A percentile compares a stretch with the other conserved stretches of the same genome.
Conservation (phyloP, 345 rosid genomes). For the Eutrema japonicum region DNA sequence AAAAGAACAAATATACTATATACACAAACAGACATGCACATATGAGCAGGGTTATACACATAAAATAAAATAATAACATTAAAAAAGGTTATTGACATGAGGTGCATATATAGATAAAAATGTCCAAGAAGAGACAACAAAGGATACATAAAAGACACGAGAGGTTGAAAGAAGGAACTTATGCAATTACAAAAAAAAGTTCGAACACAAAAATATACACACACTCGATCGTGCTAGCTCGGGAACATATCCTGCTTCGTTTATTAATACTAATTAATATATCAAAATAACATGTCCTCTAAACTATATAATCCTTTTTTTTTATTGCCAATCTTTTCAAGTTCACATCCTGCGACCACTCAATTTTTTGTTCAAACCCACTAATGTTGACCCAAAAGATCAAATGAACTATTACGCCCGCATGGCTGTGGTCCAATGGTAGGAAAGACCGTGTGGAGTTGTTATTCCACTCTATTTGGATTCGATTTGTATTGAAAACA, state of each 20-base stretch:
- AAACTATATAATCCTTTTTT: neutral
- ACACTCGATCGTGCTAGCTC: constrained; percentile 38
- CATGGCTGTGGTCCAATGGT: no score
- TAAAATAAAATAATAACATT: neutral
- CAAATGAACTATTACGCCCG: neutral
- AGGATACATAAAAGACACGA: constrained; percentile 31
- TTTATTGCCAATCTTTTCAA: constrained; percentile 3
- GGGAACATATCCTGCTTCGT: constrained; percentile 39
- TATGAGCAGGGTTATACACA: neutral
- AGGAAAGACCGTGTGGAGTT: no score
- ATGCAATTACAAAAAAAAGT: constrained; percentile 24
- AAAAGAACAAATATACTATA: neutral
- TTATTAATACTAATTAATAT: neutral
- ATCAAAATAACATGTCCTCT: constrained; percentile 14
- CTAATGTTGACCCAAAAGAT: constrained; percentile 32
- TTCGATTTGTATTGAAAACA: no score
- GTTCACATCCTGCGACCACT: constrained; percentile 32
- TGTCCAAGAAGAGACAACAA: constrained; percentile 30
- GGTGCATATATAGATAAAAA: constrained; percentile 35
- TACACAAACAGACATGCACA: constrained; percentile 21
- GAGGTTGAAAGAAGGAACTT: constrained; percentile 13
- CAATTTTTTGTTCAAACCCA: constrained; percentile 29
- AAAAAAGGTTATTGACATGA: constrained; percentile 13
- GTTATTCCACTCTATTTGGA: no score
- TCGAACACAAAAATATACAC: constrained; percentile 18